Conservation (phyloP, 2,329 filamentous ascomycete genomes). For the Arthrinium phaeospermum region DNA sequence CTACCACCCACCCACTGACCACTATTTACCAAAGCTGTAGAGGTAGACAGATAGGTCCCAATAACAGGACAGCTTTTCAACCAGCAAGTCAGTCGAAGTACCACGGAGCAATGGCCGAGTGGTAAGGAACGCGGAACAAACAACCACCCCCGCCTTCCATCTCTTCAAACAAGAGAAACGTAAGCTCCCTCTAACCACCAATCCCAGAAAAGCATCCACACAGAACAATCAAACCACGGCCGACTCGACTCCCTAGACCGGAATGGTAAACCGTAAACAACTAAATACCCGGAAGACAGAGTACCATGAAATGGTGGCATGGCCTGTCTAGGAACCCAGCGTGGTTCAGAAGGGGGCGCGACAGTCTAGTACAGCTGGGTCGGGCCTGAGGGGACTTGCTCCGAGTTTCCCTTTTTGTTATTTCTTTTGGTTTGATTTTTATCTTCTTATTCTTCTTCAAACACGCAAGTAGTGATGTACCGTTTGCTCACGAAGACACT, state of each 20-base stretch:
- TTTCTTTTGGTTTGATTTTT: background rate
- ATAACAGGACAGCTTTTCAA: background rate
- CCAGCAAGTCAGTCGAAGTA: conserved; percentile 9
- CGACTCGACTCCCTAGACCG: conserved; percentile 6
- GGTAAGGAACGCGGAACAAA: conserved; percentile 7
- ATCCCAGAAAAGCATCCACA: background rate
- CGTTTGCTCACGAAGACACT: background rate
- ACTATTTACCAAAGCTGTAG: background rate
- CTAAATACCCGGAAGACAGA: conserved; percentile 15
- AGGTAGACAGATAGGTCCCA: background rate
- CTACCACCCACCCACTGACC: background rate
- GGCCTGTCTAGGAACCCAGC: background rate
- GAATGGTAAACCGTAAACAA: conserved; percentile 16
- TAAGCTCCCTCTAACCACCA: conserved; percentile 12
- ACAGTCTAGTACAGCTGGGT: conserved; percentile 13
- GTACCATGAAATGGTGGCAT: conserved; percentile 9
- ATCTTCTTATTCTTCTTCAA: background rate
- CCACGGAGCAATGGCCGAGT: conserved; percentile 2
- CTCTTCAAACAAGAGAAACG: background rate
- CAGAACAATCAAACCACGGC: background rate
- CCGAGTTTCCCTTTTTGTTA: background rate
- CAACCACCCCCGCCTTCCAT: background rate
- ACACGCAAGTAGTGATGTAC: no score
- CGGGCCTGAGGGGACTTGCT: conserved; percentile 15
- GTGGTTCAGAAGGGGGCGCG: conserved; percentile 6